These are phyloP conservation scores for Whalleya microplaca DNA, from an alignment of 2,329 filamentous ascomycete species.

Conservation along the genomic window DNA sequence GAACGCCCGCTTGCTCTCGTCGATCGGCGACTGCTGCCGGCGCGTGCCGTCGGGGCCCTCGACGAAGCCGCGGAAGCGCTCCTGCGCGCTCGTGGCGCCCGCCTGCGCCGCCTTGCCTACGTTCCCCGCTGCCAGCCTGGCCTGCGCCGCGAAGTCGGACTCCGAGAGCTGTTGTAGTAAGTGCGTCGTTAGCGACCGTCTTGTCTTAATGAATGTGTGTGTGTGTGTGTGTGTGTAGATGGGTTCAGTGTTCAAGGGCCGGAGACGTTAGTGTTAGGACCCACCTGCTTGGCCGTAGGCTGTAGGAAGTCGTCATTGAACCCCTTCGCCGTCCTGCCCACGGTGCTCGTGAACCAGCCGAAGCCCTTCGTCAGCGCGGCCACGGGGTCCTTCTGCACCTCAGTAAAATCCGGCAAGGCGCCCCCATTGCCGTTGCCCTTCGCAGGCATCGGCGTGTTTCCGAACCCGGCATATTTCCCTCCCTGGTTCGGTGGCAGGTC, in stretches of 20 bases:
- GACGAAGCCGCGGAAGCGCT: conserved; percentile 84
- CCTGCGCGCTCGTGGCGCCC: conserved; percentile 75
- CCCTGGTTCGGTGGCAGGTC: conserved; percentile 84
- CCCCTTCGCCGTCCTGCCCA: conserved; percentile 87
- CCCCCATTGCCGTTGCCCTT: conserved; percentile 46
- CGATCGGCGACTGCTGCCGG: conserved; percentile 48
- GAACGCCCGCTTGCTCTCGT: conserved; percentile 77
- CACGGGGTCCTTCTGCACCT: conserved; percentile 89
- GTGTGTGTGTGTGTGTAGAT: too few relatives aligned
- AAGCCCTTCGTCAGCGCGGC: conserved; percentile 89
- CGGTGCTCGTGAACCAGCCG: conserved; percentile 88
- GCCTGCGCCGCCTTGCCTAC: conserved; percentile 68
- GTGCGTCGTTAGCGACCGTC: conserved; percentile 6
- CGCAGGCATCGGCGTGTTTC: conserved; percentile 68
- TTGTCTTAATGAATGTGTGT: background rate
- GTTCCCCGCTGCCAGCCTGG: conserved; percentile 64
- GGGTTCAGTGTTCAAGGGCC: conserved; percentile 1
- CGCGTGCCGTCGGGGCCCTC: conserved; percentile 66
- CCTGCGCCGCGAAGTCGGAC: conserved; percentile 74
- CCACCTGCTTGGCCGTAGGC: conserved; percentile 85
- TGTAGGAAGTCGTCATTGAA: conserved; percentile 92
- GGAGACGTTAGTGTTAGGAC: conserved; percentile 25
- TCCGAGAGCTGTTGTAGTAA: conserved; percentile 76
- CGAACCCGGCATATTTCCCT: conserved; percentile 91
- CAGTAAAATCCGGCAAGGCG: conserved; percentile 72